These are phyloP conservation scores for Eruca vesicaria DNA, from an alignment of 441 rosid genomes.

Conservation along the genomic window DNA sequence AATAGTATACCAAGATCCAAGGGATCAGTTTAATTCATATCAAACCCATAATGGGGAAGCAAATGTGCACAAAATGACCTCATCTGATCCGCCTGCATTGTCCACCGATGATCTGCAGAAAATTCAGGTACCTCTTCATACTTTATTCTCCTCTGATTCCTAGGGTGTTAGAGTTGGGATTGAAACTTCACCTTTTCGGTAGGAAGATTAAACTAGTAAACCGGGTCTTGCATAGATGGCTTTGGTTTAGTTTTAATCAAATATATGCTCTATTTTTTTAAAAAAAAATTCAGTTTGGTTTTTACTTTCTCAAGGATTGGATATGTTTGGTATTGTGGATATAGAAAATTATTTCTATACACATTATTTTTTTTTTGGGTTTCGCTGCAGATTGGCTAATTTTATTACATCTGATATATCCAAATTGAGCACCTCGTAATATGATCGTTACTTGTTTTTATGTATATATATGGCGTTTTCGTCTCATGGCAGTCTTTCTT, in stretches of 20 bases:
- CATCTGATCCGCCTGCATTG: slow-evolving; percentile 44
- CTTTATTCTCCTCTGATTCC: neutral
- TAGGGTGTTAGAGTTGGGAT: neutral
- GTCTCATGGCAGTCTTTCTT: slow-evolving; percentile 8
- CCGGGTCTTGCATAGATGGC: slow-evolving; percentile 4
- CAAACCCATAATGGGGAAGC: slow-evolving; percentile 35
- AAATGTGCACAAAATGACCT: slow-evolving; percentile 36
- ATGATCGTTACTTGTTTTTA: neutral
- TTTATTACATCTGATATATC: neutral
- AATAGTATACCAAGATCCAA: slow-evolving; percentile 46
- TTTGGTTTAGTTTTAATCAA: neutral
- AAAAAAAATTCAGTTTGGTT: neutral
- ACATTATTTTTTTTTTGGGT: neutral
- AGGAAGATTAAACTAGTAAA: neutral
- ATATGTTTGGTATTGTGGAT: neutral
- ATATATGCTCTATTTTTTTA: neutral
- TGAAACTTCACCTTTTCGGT: neutral
- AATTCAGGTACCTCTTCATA: slow-evolving; percentile 59
- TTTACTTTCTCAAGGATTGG: neutral
- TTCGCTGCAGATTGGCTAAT: neutral
- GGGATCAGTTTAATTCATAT: slow-evolving; percentile 38
- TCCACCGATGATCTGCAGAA: slow-evolving; percentile 71
- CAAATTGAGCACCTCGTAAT: neutral
- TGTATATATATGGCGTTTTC: neutral
- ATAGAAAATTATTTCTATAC: neutral